Conservation (phyloP, 352 stramenopile genomes). For the Globisporangium orthogonon region DNA sequence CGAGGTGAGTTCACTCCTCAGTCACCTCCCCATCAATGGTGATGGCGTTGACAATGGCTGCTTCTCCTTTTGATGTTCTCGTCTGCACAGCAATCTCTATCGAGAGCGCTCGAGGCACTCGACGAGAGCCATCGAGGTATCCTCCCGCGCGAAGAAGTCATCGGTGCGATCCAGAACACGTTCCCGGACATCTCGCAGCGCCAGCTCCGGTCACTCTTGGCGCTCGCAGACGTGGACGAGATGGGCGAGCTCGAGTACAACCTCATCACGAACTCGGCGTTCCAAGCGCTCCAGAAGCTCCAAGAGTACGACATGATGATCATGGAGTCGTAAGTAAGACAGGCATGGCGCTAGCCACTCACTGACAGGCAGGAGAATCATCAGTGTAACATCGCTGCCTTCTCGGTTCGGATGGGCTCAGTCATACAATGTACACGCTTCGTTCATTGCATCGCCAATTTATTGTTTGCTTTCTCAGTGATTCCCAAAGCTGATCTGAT, state of each 20-base stretch:
- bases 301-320: conserved; percentile 85
- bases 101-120: conserved; percentile 48
- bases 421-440: conserved; percentile 8
- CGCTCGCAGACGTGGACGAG: conserved; percentile 54
- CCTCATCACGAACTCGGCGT: conserved; percentile 58
- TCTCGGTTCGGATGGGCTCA: too few species aligned
- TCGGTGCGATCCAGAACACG: conserved; percentile 45
- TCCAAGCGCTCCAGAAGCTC: conserved; percentile 72
- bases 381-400: not conserved
- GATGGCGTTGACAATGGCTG: not conserved
- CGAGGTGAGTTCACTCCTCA: conserved; percentile 22
- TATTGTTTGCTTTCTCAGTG: conserved; percentile 19
- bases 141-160: conserved; percentile 47
- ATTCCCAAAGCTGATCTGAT: conserved; percentile 44
- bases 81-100: conserved; percentile 37
- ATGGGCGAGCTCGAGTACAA: conserved; percentile 72
- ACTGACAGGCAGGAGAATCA: not conserved
- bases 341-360: not conserved
- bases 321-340: conserved; percentile 33
- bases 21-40: not conserved
- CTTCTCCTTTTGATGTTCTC: not conserved
- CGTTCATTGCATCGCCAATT: conserved; percentile 16
- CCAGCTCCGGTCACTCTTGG: conserved; percentile 58
- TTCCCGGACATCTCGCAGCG: conserved; percentile 58
- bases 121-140: conserved; percentile 57